These are phyloP conservation scores for Debaryomyces maramus DNA, from an alignment of 805 yeast genomes.

Conservation along the genomic window DNA sequence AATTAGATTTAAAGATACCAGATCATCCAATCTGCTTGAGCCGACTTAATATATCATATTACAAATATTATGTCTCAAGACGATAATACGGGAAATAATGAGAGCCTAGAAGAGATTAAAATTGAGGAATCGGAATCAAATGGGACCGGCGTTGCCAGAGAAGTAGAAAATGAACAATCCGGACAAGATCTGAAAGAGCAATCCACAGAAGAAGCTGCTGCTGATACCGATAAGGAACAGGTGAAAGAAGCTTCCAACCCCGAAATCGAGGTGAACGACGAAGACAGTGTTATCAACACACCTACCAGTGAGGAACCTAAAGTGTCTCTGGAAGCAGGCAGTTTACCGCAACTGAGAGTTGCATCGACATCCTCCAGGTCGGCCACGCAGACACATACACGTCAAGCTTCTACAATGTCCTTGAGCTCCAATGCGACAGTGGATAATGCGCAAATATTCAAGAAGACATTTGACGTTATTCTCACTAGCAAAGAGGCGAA, in stretches of 20 bases:
- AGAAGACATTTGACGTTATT: conserved; percentile 59
- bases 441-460: conserved; percentile 35
- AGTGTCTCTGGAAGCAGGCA: background rate
- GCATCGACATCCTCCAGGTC: conserved; percentile 7
- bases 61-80: conserved; percentile 1
- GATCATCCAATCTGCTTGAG: background rate
- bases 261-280: conserved; percentile 1
- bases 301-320: background rate
- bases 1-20: background rate
- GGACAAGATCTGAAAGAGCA: background rate
- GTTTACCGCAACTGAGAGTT: conserved; percentile 3
- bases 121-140: background rate
- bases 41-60: background rate
- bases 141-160: background rate
- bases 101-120: background rate
- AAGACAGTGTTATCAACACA: background rate
- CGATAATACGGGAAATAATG: conserved; percentile 2
- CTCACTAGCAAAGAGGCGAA: conserved; percentile 61
- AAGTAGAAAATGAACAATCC: background rate
- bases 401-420: conserved; percentile 17
- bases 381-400: conserved; percentile 9
- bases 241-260: background rate
- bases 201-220: background rate
- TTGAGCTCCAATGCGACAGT: conserved; percentile 17
- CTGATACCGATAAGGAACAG: background rate